phyloP scores from a whole-genome alignment of 352 stramenopile genomes.

The Phytophthora podocarpi region DNA sequence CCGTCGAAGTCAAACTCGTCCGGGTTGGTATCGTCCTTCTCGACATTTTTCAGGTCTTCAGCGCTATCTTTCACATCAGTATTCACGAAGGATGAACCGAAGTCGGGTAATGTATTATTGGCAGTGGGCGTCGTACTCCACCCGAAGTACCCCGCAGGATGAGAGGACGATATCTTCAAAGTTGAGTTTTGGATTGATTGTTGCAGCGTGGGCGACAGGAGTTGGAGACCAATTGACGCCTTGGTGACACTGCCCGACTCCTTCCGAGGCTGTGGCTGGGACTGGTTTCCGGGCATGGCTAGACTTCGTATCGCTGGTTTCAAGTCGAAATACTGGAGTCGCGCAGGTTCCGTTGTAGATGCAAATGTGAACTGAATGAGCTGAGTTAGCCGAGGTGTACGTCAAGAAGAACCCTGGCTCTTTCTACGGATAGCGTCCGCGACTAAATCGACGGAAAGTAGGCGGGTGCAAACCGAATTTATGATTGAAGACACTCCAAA shows the following conservation, averaged over 20 bases:
- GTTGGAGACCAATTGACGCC: constrained; percentile 24
- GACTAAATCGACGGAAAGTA: constrained; percentile 11
- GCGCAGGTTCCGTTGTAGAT: too few relatives aligned
- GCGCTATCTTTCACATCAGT: not conserved
- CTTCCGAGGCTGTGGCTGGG: not conserved
- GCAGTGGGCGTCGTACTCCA: constrained; percentile 24
- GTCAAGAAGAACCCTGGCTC: not conserved
- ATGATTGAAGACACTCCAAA: constrained; percentile 2
- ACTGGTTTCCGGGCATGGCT: constrained; percentile 20
- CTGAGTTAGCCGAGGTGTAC: not conserved
- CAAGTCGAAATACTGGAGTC: too few relatives aligned
- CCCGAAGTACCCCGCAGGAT: constrained; percentile 17
- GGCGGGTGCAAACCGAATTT: constrained; percentile 9
- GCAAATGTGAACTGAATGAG: too few relatives aligned
- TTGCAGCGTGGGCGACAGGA: constrained; percentile 44
- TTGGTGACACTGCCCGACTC: not conserved
- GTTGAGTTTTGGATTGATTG: constrained; percentile 31
- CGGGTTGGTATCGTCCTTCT: constrained; percentile 1
- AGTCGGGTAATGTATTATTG: not conserved
- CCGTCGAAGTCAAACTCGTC: constrained; percentile 46
- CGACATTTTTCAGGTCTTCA: not conserved
- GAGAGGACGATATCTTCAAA: constrained; percentile 3
- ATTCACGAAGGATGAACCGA: not conserved
- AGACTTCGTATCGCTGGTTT: not conserved
- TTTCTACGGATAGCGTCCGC: constrained; percentile 23